Base-by-base conservation (phyloP, 2,329 filamentous ascomycete species). In the Phoma sp. region DNA sequence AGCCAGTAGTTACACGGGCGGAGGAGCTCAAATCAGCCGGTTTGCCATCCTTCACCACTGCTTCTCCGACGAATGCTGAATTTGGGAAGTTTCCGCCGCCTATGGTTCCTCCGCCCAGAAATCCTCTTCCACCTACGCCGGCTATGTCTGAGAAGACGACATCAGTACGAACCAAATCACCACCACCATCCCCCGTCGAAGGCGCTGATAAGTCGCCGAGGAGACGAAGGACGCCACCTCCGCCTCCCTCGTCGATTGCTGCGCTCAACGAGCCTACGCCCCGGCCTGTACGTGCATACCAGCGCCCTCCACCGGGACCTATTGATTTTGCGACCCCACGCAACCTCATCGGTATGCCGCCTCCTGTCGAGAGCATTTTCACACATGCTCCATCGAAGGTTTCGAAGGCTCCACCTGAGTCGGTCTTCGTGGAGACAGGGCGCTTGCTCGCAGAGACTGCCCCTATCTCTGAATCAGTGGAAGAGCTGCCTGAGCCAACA, bases 61-160 rank as follows among this genome's bases (percentile, higher is more conserved):
- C 63, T 66, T 72, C 72, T 64, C 67, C 72, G 61, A 72, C 72
- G 61, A 70, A 61, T 69, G 65, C 71, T 73, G 73, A 75, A 68
- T 55, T 61, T 64, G 65, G 65, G 60, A 69, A 69, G 65, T 74
- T 74, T 68, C 72, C 72, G 57, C 68, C 70, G 64, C 72, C 73
- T 58, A 65, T 71, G 61, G 68, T 72, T 44, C 69, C 71, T 55
- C 67, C 68, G 8, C 71, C 70, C 49, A 64, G 69, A 58, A 64
- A 67, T 33, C 63, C 66, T 41, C 57, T 56, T 24, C 68, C 69
- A 38, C 55, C 62, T 44, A 62, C 62, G 21, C 67, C 70, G 55
- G 61, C 56, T 57, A 53, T 57, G 55, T 57, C 55, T 53, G 50
- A 53, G 27, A 53, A 50, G 39, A 53, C 55, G 7, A 49, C 53